Base-by-base conservation (phyloP, 495 filamentous ascomycete species). In the Daldinia loculata region DNA sequence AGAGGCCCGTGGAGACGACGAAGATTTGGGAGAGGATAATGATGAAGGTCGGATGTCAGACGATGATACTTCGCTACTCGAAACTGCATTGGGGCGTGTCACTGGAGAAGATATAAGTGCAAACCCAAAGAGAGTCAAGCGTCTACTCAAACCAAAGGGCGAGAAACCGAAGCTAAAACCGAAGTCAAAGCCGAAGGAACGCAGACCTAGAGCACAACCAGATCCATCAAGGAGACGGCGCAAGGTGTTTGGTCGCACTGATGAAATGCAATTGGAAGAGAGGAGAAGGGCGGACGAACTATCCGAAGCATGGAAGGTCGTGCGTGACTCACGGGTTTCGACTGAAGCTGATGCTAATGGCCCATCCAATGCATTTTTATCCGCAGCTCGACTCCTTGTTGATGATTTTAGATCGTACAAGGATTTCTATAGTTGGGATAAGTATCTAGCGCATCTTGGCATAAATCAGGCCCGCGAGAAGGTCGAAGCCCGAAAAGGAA, bases 341-440 rank as follows among this genome's bases (percentile, higher is more conserved):
- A 39, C 43, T 14, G 61, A 67, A 2, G 56, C 38, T 22, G 39
- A 48, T 57, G 56, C 55, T 17, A 39, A 39, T 29, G 69, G 60
- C 3, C 74, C 74, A 58, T 72, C 74, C 0, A 58, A 38, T 32
- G 26, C 60, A 27, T 77, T 77, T 90, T 88, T 96, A 77, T 84
- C 89, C 67, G 89, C 89, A 34, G 92, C 93, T 0, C 87, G 88
- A 74, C 85, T 87, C 57, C 83, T 98, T 19, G 84, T 94, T 17
- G 87, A 94, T 69, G 92, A 94, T 61, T 98, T 97, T 77, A 85
- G 90, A 39, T 86, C 87, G 11, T 91, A 89, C 62, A 90, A 89
- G 65, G 82, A 86, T 6, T 94, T 97, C 75, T 97, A 94, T 79
- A 87, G 91, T 0, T 85, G 88, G 77, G 88, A 91, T 32, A 91